Evolutionary conservation across 164 flowering plant genomes (phyloP).

Genomic region (Liriodendron chinense): DNA sequence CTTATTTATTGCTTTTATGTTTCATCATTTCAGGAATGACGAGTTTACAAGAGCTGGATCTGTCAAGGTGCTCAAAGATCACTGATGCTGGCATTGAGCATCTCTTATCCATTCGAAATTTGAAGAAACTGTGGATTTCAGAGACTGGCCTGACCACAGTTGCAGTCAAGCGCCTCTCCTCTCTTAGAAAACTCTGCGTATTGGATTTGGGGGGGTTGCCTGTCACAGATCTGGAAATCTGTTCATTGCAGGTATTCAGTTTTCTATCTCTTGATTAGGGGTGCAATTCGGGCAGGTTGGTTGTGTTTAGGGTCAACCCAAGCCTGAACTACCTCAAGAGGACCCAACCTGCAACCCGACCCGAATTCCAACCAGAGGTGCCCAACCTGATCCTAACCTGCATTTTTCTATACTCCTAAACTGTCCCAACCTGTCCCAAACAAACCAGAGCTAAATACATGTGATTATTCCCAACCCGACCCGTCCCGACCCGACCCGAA

Average conservation of each 20-base stretch:
- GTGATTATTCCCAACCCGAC: no score
- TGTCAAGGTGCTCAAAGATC: constrained; percentile 59
- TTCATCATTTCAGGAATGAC: constrained; percentile 42
- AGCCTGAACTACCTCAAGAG: no score
- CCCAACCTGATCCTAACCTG: no score
- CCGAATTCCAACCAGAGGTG: no score
- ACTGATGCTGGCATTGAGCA: constrained; percentile 71
- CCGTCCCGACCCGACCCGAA: no score
- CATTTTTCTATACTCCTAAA: no score
- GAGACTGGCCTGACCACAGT: constrained; percentile 64
- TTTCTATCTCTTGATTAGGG: neutral
- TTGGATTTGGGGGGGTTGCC: constrained; percentile 93
- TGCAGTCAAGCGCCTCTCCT: constrained; percentile 55
- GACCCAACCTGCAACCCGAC: no score
- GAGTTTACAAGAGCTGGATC: constrained; percentile 60
- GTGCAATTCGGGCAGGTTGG: neutral
- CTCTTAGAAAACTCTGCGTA: constrained; percentile 48
- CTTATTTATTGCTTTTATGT: neutral
- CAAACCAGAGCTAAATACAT: no score
- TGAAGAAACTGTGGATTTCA: constrained; percentile 62
- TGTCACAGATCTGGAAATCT: constrained; percentile 60
- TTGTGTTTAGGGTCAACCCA: neutral
- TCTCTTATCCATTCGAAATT: constrained; percentile 53
- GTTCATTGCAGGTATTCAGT: constrained; percentile 58
- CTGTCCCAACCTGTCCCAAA: no score